Conservation (phyloP, 352 stramenopile species). For the Globisporangium cylindrosporum region DNA sequence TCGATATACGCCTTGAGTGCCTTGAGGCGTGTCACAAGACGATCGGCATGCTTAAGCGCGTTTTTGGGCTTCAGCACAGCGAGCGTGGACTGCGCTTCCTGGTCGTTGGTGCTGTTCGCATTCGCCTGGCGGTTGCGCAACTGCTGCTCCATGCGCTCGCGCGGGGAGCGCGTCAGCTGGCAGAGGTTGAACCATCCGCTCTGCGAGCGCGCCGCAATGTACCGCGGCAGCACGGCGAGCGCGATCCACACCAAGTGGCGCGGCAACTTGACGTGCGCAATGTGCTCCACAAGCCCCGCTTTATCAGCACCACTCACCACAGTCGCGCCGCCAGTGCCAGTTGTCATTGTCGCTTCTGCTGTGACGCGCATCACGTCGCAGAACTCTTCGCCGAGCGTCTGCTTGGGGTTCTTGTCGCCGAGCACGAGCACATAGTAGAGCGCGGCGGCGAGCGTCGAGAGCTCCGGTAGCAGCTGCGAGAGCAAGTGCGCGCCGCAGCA, state of each 20-base stretch:
- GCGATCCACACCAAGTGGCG: conserved; percentile 61
- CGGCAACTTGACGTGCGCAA: conserved; percentile 33
- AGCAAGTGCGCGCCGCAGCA: conserved; percentile 61
- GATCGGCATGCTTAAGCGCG: conserved; percentile 41
- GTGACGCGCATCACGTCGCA: conserved; percentile 78
- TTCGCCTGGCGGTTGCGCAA: conserved; percentile 44
- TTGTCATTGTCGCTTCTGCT: neutral
- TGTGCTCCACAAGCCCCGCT: neutral
- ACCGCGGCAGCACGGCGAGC: conserved; percentile 49
- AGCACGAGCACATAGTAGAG: conserved; percentile 71
- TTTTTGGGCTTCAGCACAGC: conserved; percentile 13
- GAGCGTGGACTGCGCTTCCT: neutral
- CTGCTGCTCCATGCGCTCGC: conserved; percentile 80
- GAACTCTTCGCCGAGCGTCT: conserved; percentile 88
- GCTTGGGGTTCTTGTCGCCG: conserved; percentile 49
- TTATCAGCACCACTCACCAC: neutral
- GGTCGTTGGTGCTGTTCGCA: conserved; percentile 8
- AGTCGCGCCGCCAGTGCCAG: neutral
- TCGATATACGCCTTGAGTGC: conserved; percentile 34
- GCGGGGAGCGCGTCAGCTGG: conserved; percentile 59
- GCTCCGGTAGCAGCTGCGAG: conserved; percentile 77
- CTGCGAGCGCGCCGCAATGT: conserved; percentile 60
- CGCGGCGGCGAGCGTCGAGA: conserved; percentile 55
- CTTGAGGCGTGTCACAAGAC: conserved; percentile 43
- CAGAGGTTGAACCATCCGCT: conserved; percentile 68